Conservation (phyloP, 129 eudicot genomes). For the Lactuca saligna region DNA sequence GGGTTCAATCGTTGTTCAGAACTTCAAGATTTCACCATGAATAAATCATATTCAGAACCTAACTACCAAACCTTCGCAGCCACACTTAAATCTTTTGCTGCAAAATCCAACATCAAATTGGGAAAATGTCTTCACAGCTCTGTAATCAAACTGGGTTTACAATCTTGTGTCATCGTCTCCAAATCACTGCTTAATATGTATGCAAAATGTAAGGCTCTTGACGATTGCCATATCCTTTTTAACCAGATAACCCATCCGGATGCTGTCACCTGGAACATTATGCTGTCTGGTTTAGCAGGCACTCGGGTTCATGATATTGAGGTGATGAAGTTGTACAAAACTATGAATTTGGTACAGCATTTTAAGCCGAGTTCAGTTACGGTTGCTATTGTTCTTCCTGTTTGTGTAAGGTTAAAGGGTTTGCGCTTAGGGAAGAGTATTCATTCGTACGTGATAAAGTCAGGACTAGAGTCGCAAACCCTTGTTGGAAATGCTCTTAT, state of each 20-base stretch:
- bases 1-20: conserved; percentile 4
- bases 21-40: conserved; percentile 20
- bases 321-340: conserved; percentile 49
- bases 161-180: conserved; percentile 53
- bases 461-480: conserved; percentile 62
- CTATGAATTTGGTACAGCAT: conserved; percentile 35
- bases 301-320: conserved; percentile 54
- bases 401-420: conserved; percentile 49
- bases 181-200: conserved; percentile 89
- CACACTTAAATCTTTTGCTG: conserved; percentile 62
- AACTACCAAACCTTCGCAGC: conserved; percentile 45
- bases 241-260: conserved; percentile 45
- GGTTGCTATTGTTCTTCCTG: conserved; percentile 78
- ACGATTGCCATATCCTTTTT: conserved; percentile 55
- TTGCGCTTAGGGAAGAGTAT: conserved; percentile 57
- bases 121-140: conserved; percentile 63
- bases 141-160: conserved; percentile 59
- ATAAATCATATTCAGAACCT: conserved; percentile 21
- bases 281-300: conserved; percentile 68
- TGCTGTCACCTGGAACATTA: conserved; percentile 75
- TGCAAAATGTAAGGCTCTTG: conserved; percentile 62
- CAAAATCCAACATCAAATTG: conserved; percentile 34
- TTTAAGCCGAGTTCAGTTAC: conserved; percentile 53
- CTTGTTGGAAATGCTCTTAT: conserved; percentile 74
- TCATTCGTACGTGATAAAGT: conserved; percentile 58